Conservation (phyloP, 192 early-diverging fungal genomes). For the Dissophora ornata region DNA sequence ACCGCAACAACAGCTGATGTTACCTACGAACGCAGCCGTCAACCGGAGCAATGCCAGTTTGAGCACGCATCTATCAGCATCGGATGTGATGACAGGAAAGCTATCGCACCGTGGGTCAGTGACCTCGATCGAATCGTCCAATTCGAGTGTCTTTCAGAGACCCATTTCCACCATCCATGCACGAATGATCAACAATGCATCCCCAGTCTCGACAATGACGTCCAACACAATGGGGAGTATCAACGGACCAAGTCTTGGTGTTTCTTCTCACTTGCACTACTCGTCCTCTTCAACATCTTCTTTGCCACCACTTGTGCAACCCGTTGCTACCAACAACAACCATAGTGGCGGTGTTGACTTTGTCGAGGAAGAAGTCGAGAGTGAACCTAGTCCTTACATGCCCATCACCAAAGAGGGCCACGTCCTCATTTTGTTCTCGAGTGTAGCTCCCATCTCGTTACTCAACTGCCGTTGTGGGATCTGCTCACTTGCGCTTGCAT, state of each 20-base stretch:
- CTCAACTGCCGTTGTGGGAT: slow-evolving; percentile 38
- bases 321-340: neutral
- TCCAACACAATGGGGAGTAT: slow-evolving; percentile 39
- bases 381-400: neutral
- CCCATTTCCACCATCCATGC: neutral
- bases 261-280: neutral
- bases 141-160: slow-evolving; percentile 22
- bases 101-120: slow-evolving; percentile 30
- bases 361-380: slow-evolving; percentile 10
- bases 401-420: slow-evolving; percentile 34
- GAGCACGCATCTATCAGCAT: neutral
- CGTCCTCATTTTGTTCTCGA: slow-evolving; percentile 16
- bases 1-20: slow-evolving; percentile 3
- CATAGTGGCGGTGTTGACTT: slow-evolving; percentile 1
- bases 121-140: slow-evolving; percentile 35
- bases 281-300: neutral
- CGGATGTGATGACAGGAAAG: neutral
- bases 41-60: slow-evolving; percentile 6
- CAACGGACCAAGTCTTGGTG: slow-evolving; percentile 38
- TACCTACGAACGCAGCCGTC: neutral
- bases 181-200: slow-evolving; percentile 2
- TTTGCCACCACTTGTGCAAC: neutral
- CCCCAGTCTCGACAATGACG: slow-evolving; percentile 42
- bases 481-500: slow-evolving; percentile 13
- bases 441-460: slow-evolving; percentile 7